Conservation (phyloP, 1,284 basidiomycete genomes). For the Ganoderma leucocontextum region DNA sequence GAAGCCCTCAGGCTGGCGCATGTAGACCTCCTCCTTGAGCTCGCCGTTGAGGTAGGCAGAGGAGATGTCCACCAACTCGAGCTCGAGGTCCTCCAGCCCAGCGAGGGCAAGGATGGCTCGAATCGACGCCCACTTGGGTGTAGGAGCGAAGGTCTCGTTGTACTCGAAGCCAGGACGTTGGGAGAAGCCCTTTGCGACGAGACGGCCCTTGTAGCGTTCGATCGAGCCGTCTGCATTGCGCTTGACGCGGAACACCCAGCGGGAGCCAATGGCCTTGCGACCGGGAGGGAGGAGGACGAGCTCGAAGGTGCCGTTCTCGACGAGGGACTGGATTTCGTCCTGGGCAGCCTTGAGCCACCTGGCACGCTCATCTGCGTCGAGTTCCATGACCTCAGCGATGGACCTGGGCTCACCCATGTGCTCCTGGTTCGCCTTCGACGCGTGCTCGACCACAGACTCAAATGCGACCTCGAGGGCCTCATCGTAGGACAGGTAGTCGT, state of each 20-base stretch:
- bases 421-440: too few species aligned
- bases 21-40: conserved; percentile 50
- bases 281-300: conserved; percentile 37
- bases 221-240: conserved; percentile 38
- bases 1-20: conserved; percentile 48
- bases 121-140: conserved; percentile 46
- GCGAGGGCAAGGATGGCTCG: conserved; percentile 48
- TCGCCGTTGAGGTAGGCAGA: conserved; percentile 49
- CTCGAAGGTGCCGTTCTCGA: conserved; percentile 37
- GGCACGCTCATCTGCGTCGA: conserved; percentile 8
- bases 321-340: conserved; percentile 17
- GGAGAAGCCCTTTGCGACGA: conserved; percentile 48
- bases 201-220: conserved; percentile 45
- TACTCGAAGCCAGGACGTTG: conserved; percentile 43
- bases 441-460: too few species aligned
- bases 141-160: conserved; percentile 52
- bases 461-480: too few species aligned
- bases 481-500: too few species aligned
- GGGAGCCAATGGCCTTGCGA: conserved; percentile 24
- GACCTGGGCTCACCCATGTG: too few species aligned
- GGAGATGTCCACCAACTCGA: conserved; percentile 46
- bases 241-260: conserved; percentile 52
- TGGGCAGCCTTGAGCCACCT: conserved; percentile 21
- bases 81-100: conserved; percentile 45
- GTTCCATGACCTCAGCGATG: too few species aligned